These are phyloP conservation scores for Didymella exigua DNA, from an alignment of 2,329 filamentous ascomycete species.

Conservation along the genomic window DNA sequence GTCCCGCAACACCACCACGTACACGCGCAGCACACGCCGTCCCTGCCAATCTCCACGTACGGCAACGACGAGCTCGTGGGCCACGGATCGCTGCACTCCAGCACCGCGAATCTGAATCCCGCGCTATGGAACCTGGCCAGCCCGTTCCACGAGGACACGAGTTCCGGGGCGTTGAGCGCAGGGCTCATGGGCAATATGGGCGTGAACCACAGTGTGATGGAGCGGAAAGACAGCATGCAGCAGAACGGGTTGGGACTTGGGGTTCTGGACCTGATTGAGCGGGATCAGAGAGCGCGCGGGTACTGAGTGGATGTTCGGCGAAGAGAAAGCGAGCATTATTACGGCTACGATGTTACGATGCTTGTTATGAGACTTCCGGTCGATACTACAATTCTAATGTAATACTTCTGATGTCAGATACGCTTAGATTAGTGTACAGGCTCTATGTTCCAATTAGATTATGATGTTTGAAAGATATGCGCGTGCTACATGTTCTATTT, in stretches of 20 bases:
- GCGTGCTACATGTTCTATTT: neutral
- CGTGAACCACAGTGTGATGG: constrained; percentile 10
- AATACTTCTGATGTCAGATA: constrained; percentile 1
- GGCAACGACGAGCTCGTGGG: neutral
- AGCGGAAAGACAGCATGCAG: constrained; percentile 14
- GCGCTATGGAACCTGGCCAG: constrained; percentile 37
- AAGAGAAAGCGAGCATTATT: neutral
- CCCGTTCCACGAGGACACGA: constrained; percentile 32
- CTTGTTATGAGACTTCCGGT: constrained; percentile 3
- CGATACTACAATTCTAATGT: constrained; percentile 15
- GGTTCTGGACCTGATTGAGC: constrained; percentile 30
- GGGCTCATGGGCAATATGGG: neutral
- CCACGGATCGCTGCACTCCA: neutral
- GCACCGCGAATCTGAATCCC: constrained; percentile 10
- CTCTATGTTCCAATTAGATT: too few relatives aligned
- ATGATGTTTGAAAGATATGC: neutral
- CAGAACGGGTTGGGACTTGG: constrained; percentile 15
- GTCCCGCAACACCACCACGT: neutral
- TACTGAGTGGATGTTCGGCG: constrained; percentile 6
- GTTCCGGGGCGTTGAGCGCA: neutral
- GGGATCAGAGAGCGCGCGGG: constrained; percentile 24
- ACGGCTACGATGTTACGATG: constrained; percentile 10
- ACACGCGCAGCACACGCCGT: neutral
- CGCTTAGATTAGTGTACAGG: neutral
- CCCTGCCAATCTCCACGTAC: neutral